These are phyloP conservation scores for Aspergillus mulundensis DNA, from an alignment of 495 filamentous ascomycete species.

Conservation along the genomic window DNA sequence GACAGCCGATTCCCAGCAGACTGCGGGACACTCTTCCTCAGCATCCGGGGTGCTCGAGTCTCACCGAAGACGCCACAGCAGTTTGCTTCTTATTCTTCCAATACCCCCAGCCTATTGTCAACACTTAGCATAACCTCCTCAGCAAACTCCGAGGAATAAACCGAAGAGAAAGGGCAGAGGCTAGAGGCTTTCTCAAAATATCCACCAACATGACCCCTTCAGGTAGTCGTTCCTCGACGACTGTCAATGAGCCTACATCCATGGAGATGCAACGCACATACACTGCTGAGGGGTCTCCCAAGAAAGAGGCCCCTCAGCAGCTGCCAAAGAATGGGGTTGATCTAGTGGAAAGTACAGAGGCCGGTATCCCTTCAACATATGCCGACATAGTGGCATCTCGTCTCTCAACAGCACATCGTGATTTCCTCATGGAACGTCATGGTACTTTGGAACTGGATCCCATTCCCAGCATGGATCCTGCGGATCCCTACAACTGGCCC, in stretches of 20 bases:
- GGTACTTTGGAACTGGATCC: constrained; percentile 53
- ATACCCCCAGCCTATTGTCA: background rate
- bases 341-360: constrained; percentile 31
- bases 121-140: background rate
- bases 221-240: background rate
- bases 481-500: constrained; percentile 57
- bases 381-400: constrained; percentile 29
- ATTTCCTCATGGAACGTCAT: constrained; percentile 51
- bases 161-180: background rate
- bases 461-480: constrained; percentile 43
- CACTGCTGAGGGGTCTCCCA: constrained; percentile 12
- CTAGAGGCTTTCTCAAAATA: background rate
- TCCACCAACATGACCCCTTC: background rate
- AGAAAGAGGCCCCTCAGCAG: constrained; percentile 5
- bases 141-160: background rate
- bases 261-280: constrained; percentile 21
- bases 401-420: constrained; percentile 39
- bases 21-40: constrained; percentile 1
- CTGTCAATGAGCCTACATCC: constrained; percentile 20
- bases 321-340: constrained; percentile 28
- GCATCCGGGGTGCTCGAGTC: background rate
- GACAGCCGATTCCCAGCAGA: background rate
- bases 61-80: background rate
- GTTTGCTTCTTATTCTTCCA: background rate
- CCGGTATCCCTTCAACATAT: constrained; percentile 24